A percentile compares a stretch with the other conserved stretches of the same genome.
Evolutionary conservation across 2,329 filamentous ascomycete genomes (phyloP).

Genomic region (Pseudophaeomoniella oleicola): DNA sequence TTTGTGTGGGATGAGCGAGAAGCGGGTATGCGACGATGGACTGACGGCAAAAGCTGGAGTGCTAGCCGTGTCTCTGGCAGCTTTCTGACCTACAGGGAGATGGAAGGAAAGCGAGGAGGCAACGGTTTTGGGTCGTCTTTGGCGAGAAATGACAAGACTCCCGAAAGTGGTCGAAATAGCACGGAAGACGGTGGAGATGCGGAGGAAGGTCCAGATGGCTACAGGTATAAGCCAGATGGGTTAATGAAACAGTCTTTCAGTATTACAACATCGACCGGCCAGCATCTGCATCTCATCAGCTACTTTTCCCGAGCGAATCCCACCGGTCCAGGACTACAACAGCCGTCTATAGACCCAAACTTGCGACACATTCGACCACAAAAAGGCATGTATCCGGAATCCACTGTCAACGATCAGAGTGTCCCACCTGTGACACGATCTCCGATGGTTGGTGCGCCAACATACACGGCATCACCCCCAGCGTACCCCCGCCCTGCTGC

Average conservation of each 20-base stretch:
- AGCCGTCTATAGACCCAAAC: slow-evolving; percentile 66
- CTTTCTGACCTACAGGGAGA: slow-evolving; percentile 93
- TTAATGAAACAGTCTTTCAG: slow-evolving; percentile 99
- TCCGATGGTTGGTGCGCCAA: slow-evolving; percentile 44
- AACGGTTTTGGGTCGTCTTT: slow-evolving; percentile 46
- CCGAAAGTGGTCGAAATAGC: slow-evolving; percentile 65
- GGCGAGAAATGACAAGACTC: slow-evolving; percentile 56
- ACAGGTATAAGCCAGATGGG: slow-evolving; percentile 88
- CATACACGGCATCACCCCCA: slow-evolving; percentile 38
- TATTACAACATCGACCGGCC: slow-evolving; percentile 79
- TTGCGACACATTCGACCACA: slow-evolving; percentile 71
- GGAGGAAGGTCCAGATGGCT: slow-evolving; percentile 69
- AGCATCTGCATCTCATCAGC: slow-evolving; percentile 93
- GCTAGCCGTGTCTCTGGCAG: slow-evolving; percentile 93
- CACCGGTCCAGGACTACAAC: slow-evolving; percentile 55
- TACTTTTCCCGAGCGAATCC: slow-evolving; percentile 80
- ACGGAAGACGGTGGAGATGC: slow-evolving; percentile 61
- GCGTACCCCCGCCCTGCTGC: slow-evolving; percentile 34
- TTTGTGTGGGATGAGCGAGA: slow-evolving; percentile 99
- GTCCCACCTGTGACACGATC: slow-evolving; percentile 68
- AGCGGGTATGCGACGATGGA: slow-evolving; percentile 96
- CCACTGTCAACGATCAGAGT: slow-evolving; percentile 72
- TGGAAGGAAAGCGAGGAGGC: slow-evolving; percentile 93
- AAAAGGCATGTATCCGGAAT: slow-evolving; percentile 96
- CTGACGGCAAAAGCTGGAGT: slow-evolving; percentile 97